phyloP scores from a whole-genome alignment of 108 stramenopile genomes.

The Nitzschia palea region DNA sequence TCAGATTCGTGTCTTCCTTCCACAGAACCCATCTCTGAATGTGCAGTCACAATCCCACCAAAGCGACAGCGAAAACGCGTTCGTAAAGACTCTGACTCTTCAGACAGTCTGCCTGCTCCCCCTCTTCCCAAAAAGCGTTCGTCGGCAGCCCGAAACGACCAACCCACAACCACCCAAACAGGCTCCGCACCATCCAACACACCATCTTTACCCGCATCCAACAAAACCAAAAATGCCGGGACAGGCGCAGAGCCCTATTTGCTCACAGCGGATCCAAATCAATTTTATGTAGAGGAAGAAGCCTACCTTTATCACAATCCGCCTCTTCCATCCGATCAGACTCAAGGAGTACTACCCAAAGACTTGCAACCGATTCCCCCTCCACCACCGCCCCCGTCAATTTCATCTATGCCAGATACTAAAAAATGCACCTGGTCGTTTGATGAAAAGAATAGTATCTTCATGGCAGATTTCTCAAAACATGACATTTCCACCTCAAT shows the following conservation, averaged over 20 bases:
- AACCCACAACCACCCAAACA: no score
- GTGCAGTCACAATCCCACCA: no score
- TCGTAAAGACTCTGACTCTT: no score
- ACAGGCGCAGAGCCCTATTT: not conserved
- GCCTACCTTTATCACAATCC: conserved; percentile 63
- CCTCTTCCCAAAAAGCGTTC: no score
- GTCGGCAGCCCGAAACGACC: no score
- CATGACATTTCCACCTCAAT: not conserved
- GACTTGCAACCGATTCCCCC: conserved; percentile 45
- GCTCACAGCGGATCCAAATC: conserved; percentile 13
- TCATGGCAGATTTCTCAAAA: conserved; percentile 49
- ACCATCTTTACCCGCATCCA: no score
- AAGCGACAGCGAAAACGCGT: no score
- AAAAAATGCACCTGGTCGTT: conserved; percentile 60
- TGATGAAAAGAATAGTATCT: conserved; percentile 48
- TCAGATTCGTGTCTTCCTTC: no score
- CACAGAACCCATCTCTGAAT: no score
- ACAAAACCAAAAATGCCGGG: not conserved
- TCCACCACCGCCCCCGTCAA: conserved; percentile 35
- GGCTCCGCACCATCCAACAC: no score
- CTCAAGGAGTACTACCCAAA: conserved; percentile 20
- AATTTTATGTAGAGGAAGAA: conserved; percentile 55
- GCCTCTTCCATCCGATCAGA: conserved; percentile 28
- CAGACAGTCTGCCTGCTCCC: no score
- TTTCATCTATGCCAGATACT: conserved; percentile 38